These are phyloP conservation scores for Chenopodium quinoa DNA, from an alignment of 148 eudicot genomes.

Conservation along the genomic window DNA sequence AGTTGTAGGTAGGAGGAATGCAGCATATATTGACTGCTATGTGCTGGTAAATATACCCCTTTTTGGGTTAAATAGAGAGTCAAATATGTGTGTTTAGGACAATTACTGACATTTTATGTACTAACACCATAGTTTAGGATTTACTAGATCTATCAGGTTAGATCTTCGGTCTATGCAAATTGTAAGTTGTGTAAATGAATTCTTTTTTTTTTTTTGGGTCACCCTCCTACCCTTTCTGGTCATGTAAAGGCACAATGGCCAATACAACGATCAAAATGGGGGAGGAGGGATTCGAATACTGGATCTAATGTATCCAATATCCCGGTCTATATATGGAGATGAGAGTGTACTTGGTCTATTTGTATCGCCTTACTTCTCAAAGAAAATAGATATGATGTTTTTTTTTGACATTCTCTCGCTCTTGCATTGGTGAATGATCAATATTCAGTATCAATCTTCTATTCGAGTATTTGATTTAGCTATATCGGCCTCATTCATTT, in stretches of 20 bases:
- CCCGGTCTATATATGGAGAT: background rate
- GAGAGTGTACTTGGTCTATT: background rate
- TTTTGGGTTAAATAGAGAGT: constrained; percentile 9
- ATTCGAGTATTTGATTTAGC: background rate
- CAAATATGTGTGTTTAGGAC: constrained; percentile 11
- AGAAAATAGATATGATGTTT: background rate
- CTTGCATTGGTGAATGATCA: background rate
- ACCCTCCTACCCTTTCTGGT: background rate
- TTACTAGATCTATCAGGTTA: constrained; percentile 12
- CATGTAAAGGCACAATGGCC: background rate
- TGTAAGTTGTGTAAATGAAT: constrained; percentile 13
- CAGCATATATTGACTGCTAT: constrained; percentile 2
- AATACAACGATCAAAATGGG: background rate
- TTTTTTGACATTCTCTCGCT: background rate
- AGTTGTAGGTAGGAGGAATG: constrained; percentile 9
- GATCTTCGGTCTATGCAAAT: constrained; percentile 2
- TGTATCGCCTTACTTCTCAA: background rate
- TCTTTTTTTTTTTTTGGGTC: background rate
- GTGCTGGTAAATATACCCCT: constrained; percentile 13
- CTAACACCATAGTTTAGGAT: constrained; percentile 19
- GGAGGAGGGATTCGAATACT: background rate
- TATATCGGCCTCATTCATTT: background rate
- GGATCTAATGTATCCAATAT: background rate
- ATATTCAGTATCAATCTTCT: no score
- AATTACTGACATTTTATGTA: constrained; percentile 21